Percentiles rank a stretch among this genome's conserved stretches.
These are phyloP conservation scores for Pseudoscleropodium purum DNA, from an alignment of 225 moss, liverwort and hornwort genomes.

Conservation along the genomic window DNA sequence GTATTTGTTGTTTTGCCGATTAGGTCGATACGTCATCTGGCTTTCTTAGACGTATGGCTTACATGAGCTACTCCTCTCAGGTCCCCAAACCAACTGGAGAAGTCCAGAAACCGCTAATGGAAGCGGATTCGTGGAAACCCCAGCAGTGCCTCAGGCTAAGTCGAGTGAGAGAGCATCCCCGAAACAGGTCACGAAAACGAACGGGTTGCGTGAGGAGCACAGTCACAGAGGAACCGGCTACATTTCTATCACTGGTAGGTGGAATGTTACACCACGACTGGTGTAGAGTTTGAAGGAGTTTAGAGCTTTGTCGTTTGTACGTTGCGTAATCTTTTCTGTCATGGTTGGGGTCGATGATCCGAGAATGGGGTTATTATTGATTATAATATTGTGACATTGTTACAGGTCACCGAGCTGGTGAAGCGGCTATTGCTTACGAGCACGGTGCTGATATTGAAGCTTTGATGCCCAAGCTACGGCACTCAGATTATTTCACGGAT, in stretches of 20 bases:
- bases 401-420: slow-evolving; percentile 85
- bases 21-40: background rate
- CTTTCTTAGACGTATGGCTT: background rate
- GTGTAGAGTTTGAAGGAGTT: background rate
- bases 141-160: slow-evolving; percentile 31
- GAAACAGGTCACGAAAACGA: slow-evolving; percentile 41
- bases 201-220: slow-evolving; percentile 79
- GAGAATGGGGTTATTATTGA: background rate
- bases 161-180: slow-evolving; percentile 38
- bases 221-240: slow-evolving; percentile 91
- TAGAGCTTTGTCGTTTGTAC: background rate
- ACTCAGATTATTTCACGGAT: slow-evolving; percentile 93
- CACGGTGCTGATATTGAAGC: slow-evolving; percentile 98
- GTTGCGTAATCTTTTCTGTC: background rate
- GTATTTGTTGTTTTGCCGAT: background rate
- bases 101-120: slow-evolving; percentile 39
- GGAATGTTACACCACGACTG: background rate
- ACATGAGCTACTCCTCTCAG: slow-evolving; percentile 14
- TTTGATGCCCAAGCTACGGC: slow-evolving; percentile 90
- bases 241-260: slow-evolving; percentile 76
- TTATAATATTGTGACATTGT: background rate
- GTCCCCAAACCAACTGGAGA: slow-evolving; percentile 59
- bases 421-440: slow-evolving; percentile 96
- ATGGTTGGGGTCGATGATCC: background rate
- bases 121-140: slow-evolving; percentile 22